Evolutionary conservation across 345 rosid species (phyloP).

Genomic region (Eucalyptus urophylla): DNA sequence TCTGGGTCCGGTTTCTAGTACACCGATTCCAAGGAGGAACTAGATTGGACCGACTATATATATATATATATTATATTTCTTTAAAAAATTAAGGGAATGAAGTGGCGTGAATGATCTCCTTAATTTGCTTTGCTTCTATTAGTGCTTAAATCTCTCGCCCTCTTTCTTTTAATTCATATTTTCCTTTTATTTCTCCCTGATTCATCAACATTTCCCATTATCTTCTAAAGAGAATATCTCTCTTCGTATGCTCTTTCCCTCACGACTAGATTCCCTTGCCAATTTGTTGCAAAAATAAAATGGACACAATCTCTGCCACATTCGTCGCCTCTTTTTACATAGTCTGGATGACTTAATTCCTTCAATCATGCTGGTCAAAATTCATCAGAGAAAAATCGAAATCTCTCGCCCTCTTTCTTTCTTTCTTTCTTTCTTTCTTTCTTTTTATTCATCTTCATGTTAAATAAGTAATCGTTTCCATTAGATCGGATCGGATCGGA

Average conservation of each 20-base stretch:
- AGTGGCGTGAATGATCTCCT: background rate
- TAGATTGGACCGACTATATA: too few relatives aligned
- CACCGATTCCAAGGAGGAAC: too few relatives aligned
- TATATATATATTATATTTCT: too few relatives aligned
- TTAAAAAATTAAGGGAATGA: too few relatives aligned
- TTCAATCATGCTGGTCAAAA: rapidly evolving
- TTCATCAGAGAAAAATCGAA: rapidly evolving
- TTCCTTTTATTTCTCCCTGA: background rate
- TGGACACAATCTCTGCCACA: background rate
- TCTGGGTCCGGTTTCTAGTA: rapidly evolving
- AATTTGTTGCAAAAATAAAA: background rate
- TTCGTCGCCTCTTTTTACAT: too few relatives aligned
- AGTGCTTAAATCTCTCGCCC: background rate
- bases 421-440: too few relatives aligned
- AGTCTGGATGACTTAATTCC: too few relatives aligned
- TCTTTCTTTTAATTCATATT: background rate
- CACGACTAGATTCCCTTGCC: background rate
- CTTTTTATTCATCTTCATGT: too few relatives aligned
- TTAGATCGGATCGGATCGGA: rapidly evolving
- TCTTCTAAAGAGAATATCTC: background rate
- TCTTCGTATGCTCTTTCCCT: background rate
- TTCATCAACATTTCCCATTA: background rate
- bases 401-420: too few relatives aligned
- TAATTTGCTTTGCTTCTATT: background rate
- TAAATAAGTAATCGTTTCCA: too few relatives aligned